Evolutionary conservation across 2,329 filamentous ascomycete genomes (phyloP).

Genomic region (Fusarium avenaceum): DNA sequence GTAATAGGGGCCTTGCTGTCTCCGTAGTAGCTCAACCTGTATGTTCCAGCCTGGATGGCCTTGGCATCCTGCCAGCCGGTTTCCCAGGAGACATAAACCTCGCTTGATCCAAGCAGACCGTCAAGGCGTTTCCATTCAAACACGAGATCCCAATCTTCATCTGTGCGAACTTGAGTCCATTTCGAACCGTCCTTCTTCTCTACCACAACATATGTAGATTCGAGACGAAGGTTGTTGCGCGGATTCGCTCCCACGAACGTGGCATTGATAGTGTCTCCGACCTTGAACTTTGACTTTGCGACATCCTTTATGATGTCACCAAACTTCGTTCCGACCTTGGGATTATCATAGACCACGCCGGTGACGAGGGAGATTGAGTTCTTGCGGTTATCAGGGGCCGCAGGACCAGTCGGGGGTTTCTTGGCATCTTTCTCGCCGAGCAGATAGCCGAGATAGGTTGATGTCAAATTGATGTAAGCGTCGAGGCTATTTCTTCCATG

Average conservation of each 20-base stretch:
- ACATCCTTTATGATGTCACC: background rate
- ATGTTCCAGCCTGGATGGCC: background rate
- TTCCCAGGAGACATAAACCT: slow-evolving; percentile 7
- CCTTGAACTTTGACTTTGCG: background rate
- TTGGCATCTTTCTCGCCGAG: background rate
- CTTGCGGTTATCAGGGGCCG: slow-evolving; percentile 1
- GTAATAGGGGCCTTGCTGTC: slow-evolving; percentile 12
- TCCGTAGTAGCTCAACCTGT: slow-evolving; percentile 4
- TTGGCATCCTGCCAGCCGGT: slow-evolving; percentile 10
- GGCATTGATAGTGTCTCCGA: background rate
- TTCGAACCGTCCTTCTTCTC: background rate
- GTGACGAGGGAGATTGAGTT: slow-evolving; percentile 8
- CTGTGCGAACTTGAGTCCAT: slow-evolving; percentile 4
- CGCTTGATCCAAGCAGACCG: slow-evolving; percentile 3
- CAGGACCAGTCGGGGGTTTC: background rate
- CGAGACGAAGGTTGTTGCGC: background rate
- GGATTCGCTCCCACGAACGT: slow-evolving; percentile 11
- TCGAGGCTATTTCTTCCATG: slow-evolving; percentile 14
- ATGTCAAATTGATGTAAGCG: slow-evolving; percentile 4
- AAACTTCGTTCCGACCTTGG: background rate
- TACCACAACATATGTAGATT: slow-evolving; percentile 4
- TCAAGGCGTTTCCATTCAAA: slow-evolving; percentile 26
- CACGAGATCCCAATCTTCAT: slow-evolving; percentile 13
- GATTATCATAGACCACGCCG: slow-evolving; percentile 17
- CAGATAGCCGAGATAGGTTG: slow-evolving; percentile 2